Base-by-base conservation (phyloP, 2,329 filamentous ascomycete genomes). In the Penicillium paneum region DNA sequence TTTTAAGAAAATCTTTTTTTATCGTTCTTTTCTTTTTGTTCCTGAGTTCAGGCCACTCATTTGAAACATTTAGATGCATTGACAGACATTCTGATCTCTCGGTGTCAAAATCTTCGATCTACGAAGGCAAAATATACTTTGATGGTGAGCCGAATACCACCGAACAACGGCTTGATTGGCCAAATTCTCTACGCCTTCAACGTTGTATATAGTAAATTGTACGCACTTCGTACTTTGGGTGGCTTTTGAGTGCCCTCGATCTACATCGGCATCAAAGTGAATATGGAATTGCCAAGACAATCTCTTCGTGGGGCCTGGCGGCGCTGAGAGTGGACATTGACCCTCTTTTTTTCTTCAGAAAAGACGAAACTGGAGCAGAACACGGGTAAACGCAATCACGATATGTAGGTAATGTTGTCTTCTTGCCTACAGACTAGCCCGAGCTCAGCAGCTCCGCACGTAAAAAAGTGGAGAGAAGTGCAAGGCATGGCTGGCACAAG, bases 121-220 rank as follows among this genome's bases (percentile, higher is more conserved):
- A 40, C 19, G 11, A 39, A 4, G 13, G 24, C 7, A 29, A 31
- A 17, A 35, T 40, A 48, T 31, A 48, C 34, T 52, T 40, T 17
- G 5, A 21, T 28, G 8, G 15, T 5, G 19, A 32, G 15, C 54
- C 28, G 52, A 57, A 31, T 5, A 57, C 15, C 47, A 50, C 52
- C 41, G 48, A 43, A 5, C n/a, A 8, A n/a, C 34, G 21, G 12
- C 29, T 8, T 19, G 26, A 50, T 38, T 49, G 31, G 31, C n/a
- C 3, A 8, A 17, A 13, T 3, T 13, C 15, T 40, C 8, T 21
- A 48, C 19, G 3, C 15, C 19, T 7, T 7, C 8, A 15, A 31
- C 17, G 4, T 43, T 29, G 28, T 43, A 21, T 19, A 15, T 13
- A 21, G 41, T 32, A 39, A 24, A 24, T 39, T 24, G 3, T 21